These are phyloP conservation scores for Cutaneotrichosporon sp. DNA, from an alignment of 1,284 basidiomycete species.

Conservation along the genomic window DNA sequence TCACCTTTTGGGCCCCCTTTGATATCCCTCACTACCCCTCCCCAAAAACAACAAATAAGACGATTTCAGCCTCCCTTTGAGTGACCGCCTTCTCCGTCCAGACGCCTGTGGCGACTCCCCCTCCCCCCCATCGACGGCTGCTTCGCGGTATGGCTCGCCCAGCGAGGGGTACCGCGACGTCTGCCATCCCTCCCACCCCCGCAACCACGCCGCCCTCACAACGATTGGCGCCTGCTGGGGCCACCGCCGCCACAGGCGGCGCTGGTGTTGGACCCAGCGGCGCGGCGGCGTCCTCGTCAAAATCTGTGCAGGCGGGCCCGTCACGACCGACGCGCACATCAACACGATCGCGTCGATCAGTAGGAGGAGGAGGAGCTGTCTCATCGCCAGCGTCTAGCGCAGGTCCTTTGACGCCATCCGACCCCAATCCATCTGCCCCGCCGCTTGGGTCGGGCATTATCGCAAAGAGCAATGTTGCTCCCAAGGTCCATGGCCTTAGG, in stretches of 20 bases:
- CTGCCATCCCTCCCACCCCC: constrained; percentile 5
- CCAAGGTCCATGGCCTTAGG: constrained; percentile 38
- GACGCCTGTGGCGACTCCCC: not conserved
- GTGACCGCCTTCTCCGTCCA: not conserved
- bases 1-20: too few species aligned
- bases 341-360: constrained; percentile 1
- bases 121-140: not conserved
- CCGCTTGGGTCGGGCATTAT: not conserved
- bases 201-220: constrained; percentile 6
- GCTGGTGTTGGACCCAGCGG: constrained; percentile 8
- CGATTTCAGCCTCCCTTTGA: not conserved
- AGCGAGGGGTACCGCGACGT: constrained; percentile 16
- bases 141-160: constrained; percentile 21
- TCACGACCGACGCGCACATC: constrained; percentile 4
- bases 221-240: constrained; percentile 1
- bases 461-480: constrained; percentile 21
- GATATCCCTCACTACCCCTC: too few species aligned
- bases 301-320: not conserved
- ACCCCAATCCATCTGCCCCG: constrained; percentile 1
- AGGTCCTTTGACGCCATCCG: constrained; percentile 5
- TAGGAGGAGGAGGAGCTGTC: constrained; percentile 2
- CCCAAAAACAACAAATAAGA: not conserved
- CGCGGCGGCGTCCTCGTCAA: constrained; percentile 1
- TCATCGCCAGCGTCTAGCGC: constrained; percentile 6
- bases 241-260: constrained; percentile 2